Percentiles rank a stretch among this genome's conserved stretches.
Evolutionary conservation across 2,329 filamentous ascomycete species (phyloP).

Genomic region (Diaporthe sp.): DNA sequence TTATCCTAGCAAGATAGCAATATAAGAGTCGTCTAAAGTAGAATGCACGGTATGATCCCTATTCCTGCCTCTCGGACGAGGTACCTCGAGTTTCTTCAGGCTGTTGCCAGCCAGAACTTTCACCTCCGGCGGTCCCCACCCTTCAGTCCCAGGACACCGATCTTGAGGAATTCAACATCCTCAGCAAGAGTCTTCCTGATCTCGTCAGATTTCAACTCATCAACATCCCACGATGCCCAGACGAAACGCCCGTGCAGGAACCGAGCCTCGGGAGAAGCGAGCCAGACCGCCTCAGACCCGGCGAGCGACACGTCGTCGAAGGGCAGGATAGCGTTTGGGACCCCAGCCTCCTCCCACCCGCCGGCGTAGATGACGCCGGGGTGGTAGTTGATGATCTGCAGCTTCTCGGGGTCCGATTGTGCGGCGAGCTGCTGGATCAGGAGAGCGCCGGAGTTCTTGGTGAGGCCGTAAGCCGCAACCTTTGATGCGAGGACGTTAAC

Average conservation of each 20-base stretch:
- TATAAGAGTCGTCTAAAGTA: not conserved
- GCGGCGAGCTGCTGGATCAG: conserved; percentile 44
- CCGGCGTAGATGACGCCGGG: conserved; percentile 41
- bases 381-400: conserved; percentile 46
- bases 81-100: not conserved
- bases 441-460: conserved; percentile 43
- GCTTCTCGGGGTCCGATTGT: conserved; percentile 36
- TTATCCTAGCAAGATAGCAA: no score
- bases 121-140: not conserved
- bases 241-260: conserved; percentile 36
- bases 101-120: not conserved
- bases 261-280: conserved; percentile 32
- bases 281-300: conserved; percentile 27
- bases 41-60: no score
- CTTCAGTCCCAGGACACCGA: conserved; percentile 21
- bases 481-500: conserved; percentile 42
- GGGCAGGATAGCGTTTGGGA: not conserved
- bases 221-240: conserved; percentile 35
- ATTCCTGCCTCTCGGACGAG: not conserved
- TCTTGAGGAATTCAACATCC: conserved; percentile 27
- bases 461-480: conserved; percentile 41
- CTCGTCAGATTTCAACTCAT: conserved; percentile 33
- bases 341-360: conserved; percentile 9
- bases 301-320: conserved; percentile 25
- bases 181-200: conserved; percentile 28